Conservation (phyloP, 352 stramenopile genomes). For the Phytopythium boreale region DNA sequence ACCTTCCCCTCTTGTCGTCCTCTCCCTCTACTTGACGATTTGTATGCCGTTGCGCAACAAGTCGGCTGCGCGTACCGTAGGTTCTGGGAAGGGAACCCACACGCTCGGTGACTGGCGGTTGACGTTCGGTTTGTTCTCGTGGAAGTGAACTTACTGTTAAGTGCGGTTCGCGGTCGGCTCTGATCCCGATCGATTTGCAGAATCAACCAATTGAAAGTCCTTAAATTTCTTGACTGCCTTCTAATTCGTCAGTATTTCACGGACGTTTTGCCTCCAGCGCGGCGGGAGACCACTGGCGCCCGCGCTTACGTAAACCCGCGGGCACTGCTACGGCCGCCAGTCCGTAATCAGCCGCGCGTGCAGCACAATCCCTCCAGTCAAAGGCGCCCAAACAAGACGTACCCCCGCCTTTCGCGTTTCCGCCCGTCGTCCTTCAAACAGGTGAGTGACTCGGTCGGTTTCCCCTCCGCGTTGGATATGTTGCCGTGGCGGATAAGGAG, state of each 20-base stretch:
- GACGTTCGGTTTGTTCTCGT: not conserved
- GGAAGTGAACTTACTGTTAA: not conserved
- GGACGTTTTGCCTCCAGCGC: slow-evolving; percentile 8
- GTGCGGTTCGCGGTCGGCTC: not conserved
- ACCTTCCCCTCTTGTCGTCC: not conserved
- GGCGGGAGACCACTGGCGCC: slow-evolving; percentile 21
- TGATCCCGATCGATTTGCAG: not conserved
- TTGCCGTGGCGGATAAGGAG: too few relatives aligned
- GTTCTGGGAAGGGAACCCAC: not conserved
- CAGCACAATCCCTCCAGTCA: slow-evolving; percentile 2
- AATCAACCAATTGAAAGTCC: not conserved
- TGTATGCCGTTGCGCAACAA: not conserved
- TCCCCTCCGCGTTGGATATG: too few relatives aligned
- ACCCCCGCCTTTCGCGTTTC: not conserved
- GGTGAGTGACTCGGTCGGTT: not conserved
- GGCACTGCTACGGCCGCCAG: not conserved
- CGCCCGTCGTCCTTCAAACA: not conserved
- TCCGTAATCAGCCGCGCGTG: slow-evolving; percentile 32
- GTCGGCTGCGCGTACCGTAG: not conserved
- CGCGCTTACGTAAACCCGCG: slow-evolving; percentile 42
- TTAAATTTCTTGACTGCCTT: too few relatives aligned
- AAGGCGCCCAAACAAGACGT: slow-evolving; percentile 1
- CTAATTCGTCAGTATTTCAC: not conserved
- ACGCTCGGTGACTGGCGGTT: not conserved
- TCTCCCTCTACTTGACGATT: not conserved